Conservation (phyloP, 805 yeast genomes). For the Blastobotrys mokoenaii region DNA sequence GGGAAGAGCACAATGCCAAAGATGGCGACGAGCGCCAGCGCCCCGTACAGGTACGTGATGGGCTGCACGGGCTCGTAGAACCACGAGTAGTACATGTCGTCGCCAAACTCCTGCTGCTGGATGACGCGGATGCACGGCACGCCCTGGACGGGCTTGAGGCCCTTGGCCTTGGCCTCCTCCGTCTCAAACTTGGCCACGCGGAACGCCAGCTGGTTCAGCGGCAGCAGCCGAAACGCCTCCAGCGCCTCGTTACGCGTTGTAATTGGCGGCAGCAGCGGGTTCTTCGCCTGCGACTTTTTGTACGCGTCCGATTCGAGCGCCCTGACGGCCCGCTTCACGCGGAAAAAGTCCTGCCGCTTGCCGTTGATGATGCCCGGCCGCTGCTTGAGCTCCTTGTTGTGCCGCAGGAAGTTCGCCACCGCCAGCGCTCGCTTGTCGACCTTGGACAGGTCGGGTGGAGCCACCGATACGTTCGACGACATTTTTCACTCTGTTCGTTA, state of each 20-base stretch:
- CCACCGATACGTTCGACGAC: conserved; percentile 20
- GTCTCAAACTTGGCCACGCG: conserved; percentile 72
- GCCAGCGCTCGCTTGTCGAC: conserved; percentile 52
- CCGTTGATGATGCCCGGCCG: conserved; percentile 73
- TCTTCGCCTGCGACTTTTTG: conserved; percentile 34
- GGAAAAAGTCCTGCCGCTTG: conserved; percentile 70
- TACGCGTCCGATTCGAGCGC: conserved; percentile 72
- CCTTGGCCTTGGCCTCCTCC: conserved; percentile 45
- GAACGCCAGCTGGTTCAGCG: conserved; percentile 62
- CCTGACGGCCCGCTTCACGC: conserved; percentile 70
- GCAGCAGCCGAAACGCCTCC: conserved; percentile 54
- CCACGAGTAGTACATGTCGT: conserved; percentile 69
- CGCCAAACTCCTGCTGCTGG: conserved; percentile 32
- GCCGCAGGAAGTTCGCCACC: conserved; percentile 63
- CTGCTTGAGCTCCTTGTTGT: conserved; percentile 60
- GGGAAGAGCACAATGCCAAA: conserved; percentile 73
- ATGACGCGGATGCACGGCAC: conserved; percentile 34
- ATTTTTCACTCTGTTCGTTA: not conserved
- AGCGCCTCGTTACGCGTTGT: conserved; percentile 47
- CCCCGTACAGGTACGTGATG: conserved; percentile 50
- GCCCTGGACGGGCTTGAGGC: conserved; percentile 64
- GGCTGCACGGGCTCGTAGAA: conserved; percentile 66
- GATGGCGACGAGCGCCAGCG: conserved; percentile 56
- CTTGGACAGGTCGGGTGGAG: conserved; percentile 27
- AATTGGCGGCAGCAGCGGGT: conserved; percentile 44